Conservation (phyloP, 257 asterid species). For the Ligustrum vulgare region DNA sequence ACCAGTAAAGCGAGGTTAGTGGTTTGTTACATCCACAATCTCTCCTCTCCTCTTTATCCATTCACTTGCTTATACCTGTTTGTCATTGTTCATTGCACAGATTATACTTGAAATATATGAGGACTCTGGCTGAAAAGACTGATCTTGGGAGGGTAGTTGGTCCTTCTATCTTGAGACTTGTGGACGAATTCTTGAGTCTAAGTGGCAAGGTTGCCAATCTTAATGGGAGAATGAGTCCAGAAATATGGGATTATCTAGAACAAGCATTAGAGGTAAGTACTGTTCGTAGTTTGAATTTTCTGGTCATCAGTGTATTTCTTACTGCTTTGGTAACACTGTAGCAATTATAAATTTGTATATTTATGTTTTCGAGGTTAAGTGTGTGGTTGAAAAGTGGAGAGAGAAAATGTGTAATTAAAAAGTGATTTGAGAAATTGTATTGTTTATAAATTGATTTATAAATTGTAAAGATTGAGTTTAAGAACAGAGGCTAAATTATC, state of each 20-base stretch:
- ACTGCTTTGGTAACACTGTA: too few species aligned
- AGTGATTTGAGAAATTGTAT: too few species aligned
- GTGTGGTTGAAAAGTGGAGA: too few species aligned
- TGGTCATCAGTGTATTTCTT: background rate
- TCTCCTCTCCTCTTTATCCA: background rate
- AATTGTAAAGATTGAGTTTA: too few species aligned
- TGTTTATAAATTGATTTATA: too few species aligned
- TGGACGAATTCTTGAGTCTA: constrained; percentile 66
- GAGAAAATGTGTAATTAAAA: too few species aligned
- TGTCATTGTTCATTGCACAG: constrained; percentile 38
- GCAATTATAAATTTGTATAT: too few species aligned
- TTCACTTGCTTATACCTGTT: constrained; percentile 11
- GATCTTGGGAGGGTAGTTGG: constrained; percentile 86
- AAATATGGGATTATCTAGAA: constrained; percentile 76
- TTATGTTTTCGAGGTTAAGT: too few species aligned
- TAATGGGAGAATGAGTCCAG: constrained; percentile 71
- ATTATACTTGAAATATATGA: constrained; percentile 74
- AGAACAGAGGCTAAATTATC: too few species aligned
- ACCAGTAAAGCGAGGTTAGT: constrained; percentile 73
- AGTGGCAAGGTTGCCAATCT: constrained; percentile 47
- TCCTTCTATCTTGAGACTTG: constrained; percentile 85
- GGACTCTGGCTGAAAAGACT: constrained; percentile 82
- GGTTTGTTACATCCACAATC: constrained; percentile 3
- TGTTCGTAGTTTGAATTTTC: constrained; percentile 14
- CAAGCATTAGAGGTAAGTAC: constrained; percentile 56